A percentile compares a stretch with the other conserved stretches of the same genome.
These are phyloP conservation scores for Mediolabrus comicus DNA, from an alignment of 108 stramenopile species.

Conservation along the genomic window DNA sequence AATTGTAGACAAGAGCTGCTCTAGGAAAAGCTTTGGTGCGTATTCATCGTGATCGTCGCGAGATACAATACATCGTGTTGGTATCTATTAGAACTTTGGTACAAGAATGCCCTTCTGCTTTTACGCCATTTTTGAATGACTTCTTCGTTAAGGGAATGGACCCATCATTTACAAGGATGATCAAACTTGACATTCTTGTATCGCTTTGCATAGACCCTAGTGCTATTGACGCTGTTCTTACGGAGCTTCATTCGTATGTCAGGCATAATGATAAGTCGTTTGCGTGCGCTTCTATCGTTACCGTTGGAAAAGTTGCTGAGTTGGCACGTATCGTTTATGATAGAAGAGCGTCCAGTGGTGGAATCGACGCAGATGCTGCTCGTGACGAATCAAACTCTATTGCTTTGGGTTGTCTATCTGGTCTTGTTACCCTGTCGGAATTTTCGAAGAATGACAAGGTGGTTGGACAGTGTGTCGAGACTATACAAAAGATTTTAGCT, in stretches of 20 bases:
- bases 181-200: constrained; percentile 95
- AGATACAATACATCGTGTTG: constrained; percentile 97
- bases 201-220: constrained; percentile 79
- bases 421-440: constrained; percentile 83
- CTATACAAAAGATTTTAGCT: constrained; percentile 86
- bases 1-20: constrained; percentile 50
- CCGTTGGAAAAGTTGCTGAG: constrained; percentile 88
- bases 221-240: constrained; percentile 83
- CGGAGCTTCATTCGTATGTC: constrained; percentile 92
- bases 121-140: constrained; percentile 92
- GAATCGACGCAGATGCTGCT: constrained; percentile 38
- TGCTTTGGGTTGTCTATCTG: constrained; percentile 81
- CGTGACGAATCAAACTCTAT: constrained; percentile 69
- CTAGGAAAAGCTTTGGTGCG: constrained; percentile 95
- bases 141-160: constrained; percentile 97
- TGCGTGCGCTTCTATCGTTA: constrained; percentile 85
- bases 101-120: constrained; percentile 88
- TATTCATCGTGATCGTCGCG: constrained; percentile 90
- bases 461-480: constrained; percentile 89
- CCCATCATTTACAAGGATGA: constrained; percentile 87
- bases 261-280: constrained; percentile 87
- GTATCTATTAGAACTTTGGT: constrained; percentile 91
- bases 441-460: constrained; percentile 66
- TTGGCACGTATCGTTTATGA: constrained; percentile 78
- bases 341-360: constrained; percentile 57